These are phyloP conservation scores for Pythium brachiatum DNA, from an alignment of 352 stramenopile genomes.

Conservation along the genomic window DNA sequence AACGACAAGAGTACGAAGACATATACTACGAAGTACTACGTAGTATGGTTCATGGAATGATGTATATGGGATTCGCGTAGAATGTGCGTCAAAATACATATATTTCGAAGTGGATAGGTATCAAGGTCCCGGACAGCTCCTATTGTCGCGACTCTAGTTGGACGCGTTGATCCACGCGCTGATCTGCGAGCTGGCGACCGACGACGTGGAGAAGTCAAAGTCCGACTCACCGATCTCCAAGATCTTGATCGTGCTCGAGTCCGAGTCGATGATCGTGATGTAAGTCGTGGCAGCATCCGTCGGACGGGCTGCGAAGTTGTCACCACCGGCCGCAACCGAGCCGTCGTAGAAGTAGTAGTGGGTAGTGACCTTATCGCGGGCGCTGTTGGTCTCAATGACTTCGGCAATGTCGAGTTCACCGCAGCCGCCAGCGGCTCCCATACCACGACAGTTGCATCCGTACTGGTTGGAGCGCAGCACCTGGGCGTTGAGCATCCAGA, in stretches of 20 bases:
- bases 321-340: conserved; percentile 27
- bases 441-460: conserved; percentile 70
- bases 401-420: conserved; percentile 73
- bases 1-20: no score
- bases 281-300: conserved; percentile 28
- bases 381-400: conserved; percentile 62
- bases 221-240: conserved; percentile 31
- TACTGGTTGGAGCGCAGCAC: conserved; percentile 67
- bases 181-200: conserved; percentile 21
- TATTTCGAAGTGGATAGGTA: background rate
- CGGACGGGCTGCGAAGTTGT: conserved; percentile 37
- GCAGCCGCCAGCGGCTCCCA: conserved; percentile 48
- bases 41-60: background rate
- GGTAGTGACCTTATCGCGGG: conserved; percentile 54
- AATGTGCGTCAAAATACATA: background rate
- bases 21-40: no score
- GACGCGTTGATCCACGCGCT: conserved; percentile 18
- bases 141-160: conserved; percentile 17
- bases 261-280: conserved; percentile 33
- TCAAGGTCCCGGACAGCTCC: no score
- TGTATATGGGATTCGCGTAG: background rate
- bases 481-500: conserved; percentile 79
- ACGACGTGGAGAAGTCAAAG: conserved; percentile 31
- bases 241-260: conserved; percentile 34
- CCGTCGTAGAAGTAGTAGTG: conserved; percentile 79